A percentile compares a stretch with the other conserved stretches of the same genome.
Conservation (phyloP, 2,329 filamentous ascomycete species). For the Penicillium sp. region DNA sequence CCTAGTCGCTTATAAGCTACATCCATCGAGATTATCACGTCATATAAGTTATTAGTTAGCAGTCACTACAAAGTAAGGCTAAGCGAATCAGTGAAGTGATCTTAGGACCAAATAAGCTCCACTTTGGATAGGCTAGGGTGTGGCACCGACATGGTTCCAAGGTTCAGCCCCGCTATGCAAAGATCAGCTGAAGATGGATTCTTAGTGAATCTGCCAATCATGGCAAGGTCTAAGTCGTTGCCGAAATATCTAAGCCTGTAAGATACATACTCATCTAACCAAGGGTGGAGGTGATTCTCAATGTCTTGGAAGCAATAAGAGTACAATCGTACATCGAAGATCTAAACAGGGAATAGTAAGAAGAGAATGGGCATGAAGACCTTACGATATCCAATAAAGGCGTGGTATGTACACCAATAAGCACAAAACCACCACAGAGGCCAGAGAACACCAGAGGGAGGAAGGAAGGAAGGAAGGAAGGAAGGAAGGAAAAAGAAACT, state of each 20-base stretch:
- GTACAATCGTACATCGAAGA: neutral
- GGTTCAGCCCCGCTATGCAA: neutral
- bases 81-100: neutral
- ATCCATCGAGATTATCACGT: neutral
- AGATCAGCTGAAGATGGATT: neutral
- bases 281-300: neutral
- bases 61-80: neutral
- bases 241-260: neutral
- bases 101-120: neutral
- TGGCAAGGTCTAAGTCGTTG: neutral
- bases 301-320: neutral
- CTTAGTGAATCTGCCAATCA: neutral
- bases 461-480: neutral
- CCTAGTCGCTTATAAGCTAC: no score
- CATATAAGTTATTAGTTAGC: neutral
- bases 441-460: neutral
- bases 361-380: neutral
- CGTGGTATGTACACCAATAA: conserved; percentile 12
- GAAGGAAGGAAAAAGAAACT: neutral
- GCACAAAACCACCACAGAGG: neutral
- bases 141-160: neutral
- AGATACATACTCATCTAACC: neutral
- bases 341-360: neutral
- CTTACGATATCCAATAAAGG: neutral
- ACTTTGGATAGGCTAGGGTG: neutral